These are phyloP conservation scores for Rachicladosporium sp. DNA, from an alignment of 2,329 filamentous ascomycete genomes.

Conservation along the genomic window DNA sequence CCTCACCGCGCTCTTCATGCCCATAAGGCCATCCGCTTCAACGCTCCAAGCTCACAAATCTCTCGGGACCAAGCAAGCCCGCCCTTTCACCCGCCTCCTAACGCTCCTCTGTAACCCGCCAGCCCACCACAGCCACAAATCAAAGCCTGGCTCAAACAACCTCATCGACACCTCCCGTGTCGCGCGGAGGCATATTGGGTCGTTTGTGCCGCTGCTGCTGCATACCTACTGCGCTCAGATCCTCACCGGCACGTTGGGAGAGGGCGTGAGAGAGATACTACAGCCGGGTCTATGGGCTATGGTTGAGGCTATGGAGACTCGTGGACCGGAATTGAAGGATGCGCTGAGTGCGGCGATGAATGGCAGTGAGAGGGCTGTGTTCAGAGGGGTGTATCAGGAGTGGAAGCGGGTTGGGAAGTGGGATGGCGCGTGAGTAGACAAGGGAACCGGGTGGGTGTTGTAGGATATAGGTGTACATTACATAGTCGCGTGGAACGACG, in stretches of 20 bases:
- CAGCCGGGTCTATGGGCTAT: conserved; percentile 40
- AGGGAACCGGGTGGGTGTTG: too few relatives aligned
- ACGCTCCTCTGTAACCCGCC: conserved; percentile 51
- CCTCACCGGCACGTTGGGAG: conserved; percentile 35
- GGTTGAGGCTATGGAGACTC: conserved; percentile 37
- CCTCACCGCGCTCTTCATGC: conserved; percentile 43
- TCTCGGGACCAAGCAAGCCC: conserved; percentile 35
- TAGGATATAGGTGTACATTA: too few relatives aligned
- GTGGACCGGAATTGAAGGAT: conserved; percentile 35
- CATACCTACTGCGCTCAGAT: conserved; percentile 44
- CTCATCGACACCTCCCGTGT: conserved; percentile 49
- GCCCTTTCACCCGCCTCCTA: conserved; percentile 42
- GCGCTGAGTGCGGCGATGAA: conserved; percentile 41
- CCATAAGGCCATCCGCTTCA: conserved; percentile 19
- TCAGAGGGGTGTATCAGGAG: conserved; percentile 42
- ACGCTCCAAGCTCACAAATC: conserved; percentile 12
- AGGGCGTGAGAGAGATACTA: conserved; percentile 41
- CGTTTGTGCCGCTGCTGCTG: conserved; percentile 46
- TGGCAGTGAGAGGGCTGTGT: conserved; percentile 38
- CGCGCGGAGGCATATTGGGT: conserved; percentile 44
- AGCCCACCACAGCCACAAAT: conserved; percentile 7
- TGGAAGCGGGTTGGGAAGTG: conserved; percentile 28
- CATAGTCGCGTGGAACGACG: too few relatives aligned
- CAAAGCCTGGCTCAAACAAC: conserved; percentile 11
- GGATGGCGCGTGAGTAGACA: conserved; percentile 10